Evolutionary conservation across 495 filamentous ascomycete genomes (phyloP).

Genomic region (Usnea hakonensis): DNA sequence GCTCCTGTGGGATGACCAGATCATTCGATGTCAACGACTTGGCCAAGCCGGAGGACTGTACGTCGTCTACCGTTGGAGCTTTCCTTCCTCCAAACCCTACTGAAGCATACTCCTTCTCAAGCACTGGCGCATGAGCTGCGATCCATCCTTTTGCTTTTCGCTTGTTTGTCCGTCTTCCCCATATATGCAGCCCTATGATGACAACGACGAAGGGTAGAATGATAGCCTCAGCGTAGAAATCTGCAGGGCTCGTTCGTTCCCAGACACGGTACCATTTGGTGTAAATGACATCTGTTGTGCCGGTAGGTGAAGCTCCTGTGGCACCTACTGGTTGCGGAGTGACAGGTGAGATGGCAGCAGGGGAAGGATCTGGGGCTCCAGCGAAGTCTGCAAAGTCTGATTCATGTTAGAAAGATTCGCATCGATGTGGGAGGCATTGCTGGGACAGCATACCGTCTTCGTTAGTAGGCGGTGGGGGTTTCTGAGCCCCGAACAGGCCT

Average conservation of each 20-base stretch:
- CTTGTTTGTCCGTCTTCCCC: conserved; percentile 75
- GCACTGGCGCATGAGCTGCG: conserved; percentile 56
- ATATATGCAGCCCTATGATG: conserved; percentile 69
- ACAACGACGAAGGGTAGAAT: conserved; percentile 66
- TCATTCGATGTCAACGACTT: conserved; percentile 28
- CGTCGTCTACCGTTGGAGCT: conserved; percentile 36
- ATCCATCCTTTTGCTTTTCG: conserved; percentile 75
- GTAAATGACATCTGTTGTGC: conserved; percentile 47
- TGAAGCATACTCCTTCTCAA: conserved; percentile 78
- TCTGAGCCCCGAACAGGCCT: conserved; percentile 48
- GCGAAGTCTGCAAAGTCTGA: conserved; percentile 77
- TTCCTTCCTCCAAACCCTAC: conserved; percentile 63
- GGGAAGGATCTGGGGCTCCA: conserved; percentile 55
- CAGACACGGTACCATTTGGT: conserved; percentile 96
- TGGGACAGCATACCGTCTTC: conserved; percentile 40
- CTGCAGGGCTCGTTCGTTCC: conserved; percentile 70
- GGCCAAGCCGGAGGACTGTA: conserved; percentile 35
- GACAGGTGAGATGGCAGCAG: conserved; percentile 40
- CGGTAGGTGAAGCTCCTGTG: conserved; percentile 42
- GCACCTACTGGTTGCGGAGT: conserved; percentile 32
- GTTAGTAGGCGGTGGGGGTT: conserved; percentile 34
- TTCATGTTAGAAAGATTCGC: conserved; percentile 5
- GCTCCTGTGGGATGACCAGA: conserved; percentile 43
- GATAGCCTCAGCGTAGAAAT: conserved; percentile 83
- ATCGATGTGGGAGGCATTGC: not conserved